Evolutionary conservation across 371 early-diverging fungal genomes (phyloP).

Genomic region (Dentiscutata heterogama): DNA sequence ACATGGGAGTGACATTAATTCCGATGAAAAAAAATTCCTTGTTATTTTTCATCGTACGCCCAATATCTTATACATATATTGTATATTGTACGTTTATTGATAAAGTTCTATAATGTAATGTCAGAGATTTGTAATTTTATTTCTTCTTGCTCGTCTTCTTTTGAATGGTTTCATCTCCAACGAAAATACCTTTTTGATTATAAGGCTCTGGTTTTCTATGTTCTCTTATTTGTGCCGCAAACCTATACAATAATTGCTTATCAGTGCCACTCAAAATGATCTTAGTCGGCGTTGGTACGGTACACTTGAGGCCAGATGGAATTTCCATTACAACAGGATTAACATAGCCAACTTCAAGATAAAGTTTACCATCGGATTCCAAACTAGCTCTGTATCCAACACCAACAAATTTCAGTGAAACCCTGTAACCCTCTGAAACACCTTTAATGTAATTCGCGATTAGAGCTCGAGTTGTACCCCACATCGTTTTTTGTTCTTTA

Average conservation of each 20-base stretch:
- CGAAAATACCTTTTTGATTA: constrained; percentile 98
- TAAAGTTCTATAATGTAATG: too few species aligned
- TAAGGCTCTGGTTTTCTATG: constrained; percentile 98
- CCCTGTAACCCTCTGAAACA: constrained; percentile 90
- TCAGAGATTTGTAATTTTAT: constrained; percentile 55
- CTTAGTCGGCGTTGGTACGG: constrained; percentile 87
- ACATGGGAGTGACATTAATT: too few species aligned
- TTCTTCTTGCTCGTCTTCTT: constrained; percentile 97
- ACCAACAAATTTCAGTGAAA: constrained; percentile 89
- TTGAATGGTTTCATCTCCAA: constrained; percentile 96
- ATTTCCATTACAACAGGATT: constrained; percentile 85
- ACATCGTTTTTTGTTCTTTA: constrained; percentile 88
- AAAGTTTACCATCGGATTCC: constrained; percentile 71
- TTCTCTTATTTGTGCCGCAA: constrained; percentile 92
- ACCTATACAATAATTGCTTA: constrained; percentile 82
- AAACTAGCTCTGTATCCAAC: constrained; percentile 95
- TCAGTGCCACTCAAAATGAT: constrained; percentile 85
- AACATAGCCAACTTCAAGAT: constrained; percentile 90
- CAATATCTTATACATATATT: too few species aligned
- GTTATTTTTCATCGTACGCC: too few species aligned
- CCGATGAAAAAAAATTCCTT: too few species aligned
- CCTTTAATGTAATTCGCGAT: constrained; percentile 90
- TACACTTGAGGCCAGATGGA: constrained; percentile 83
- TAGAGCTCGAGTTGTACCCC: constrained; percentile 95
- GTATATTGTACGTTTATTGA: too few species aligned